These are phyloP conservation scores for Inosperma sp. DNA, from an alignment of 768 basidiomycete species.

Conservation along the genomic window DNA sequence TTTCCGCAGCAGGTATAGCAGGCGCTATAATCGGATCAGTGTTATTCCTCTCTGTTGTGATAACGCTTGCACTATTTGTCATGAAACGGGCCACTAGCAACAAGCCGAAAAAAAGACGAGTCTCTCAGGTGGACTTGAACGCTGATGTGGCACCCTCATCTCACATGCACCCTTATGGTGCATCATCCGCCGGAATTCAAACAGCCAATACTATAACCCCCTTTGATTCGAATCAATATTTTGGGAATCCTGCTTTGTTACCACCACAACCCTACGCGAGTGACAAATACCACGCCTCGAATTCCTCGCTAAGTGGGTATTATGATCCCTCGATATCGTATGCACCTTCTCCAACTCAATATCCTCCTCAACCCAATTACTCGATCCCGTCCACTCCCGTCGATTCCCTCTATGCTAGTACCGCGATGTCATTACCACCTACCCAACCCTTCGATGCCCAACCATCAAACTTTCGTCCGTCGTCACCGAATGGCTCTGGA, in stretches of 20 bases:
- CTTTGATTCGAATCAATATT: conserved; percentile 4
- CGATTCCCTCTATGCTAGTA: conserved; percentile 7
- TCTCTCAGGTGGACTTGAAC: conserved; percentile 18
- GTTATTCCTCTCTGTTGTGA: conserved; percentile 47
- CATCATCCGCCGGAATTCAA: not conserved
- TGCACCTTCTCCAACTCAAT: conserved; percentile 4
- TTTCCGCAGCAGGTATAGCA: conserved; percentile 45
- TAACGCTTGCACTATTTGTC: conserved; percentile 51
- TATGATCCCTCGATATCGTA: not conserved
- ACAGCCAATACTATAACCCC: not conserved
- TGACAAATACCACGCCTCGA: not conserved
- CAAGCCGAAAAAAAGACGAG: conserved; percentile 7
- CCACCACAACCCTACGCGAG: conserved; percentile 5
- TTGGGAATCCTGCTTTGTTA: not conserved
- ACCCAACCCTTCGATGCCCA: not conserved
- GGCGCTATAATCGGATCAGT: conserved; percentile 51
- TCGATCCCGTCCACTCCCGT: conserved; percentile 1
- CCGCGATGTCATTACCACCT: conserved; percentile 17
- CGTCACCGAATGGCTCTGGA: conserved; percentile 19
- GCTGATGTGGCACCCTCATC: not conserved
- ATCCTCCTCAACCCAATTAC: conserved; percentile 14
- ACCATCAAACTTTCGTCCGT: conserved; percentile 16
- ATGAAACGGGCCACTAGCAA: conserved; percentile 30
- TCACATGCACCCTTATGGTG: not conserved
- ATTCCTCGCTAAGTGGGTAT: conserved; percentile 3